phyloP scores from a whole-genome alignment of 75 land plant genomes.

The Azolla pinnata region DNA sequence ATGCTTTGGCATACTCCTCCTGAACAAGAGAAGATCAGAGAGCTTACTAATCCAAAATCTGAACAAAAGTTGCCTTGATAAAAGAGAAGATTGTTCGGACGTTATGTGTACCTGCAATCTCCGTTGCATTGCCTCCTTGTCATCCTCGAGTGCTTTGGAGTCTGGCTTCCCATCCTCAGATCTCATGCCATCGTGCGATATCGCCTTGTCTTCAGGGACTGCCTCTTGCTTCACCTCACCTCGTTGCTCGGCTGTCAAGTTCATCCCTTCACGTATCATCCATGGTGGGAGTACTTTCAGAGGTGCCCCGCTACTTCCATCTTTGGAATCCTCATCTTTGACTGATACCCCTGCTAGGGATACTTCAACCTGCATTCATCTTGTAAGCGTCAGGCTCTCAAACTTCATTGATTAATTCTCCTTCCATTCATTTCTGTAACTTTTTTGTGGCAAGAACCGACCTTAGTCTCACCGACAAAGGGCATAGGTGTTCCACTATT shows the following conservation, averaged over 20 bases:
- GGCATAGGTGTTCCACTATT: constrained; percentile 79
- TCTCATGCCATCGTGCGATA: too few relatives aligned
- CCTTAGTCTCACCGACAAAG: constrained; percentile 81
- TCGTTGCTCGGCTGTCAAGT: constrained; percentile 60
- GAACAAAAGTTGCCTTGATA: too few relatives aligned
- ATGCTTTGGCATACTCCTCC: too few relatives aligned
- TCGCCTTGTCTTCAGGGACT: constrained; percentile 33
- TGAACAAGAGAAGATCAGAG: too few relatives aligned
- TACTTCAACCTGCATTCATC: constrained; percentile 67
- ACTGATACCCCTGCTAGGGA: constrained; percentile 53
- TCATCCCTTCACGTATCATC: constrained; percentile 91
- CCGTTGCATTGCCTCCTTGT: too few relatives aligned
- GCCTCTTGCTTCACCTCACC: constrained; percentile 61
- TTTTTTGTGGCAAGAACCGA: not conserved
- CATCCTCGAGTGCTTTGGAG: too few relatives aligned
- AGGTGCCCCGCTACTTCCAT: constrained; percentile 25
- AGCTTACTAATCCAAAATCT: too few relatives aligned
- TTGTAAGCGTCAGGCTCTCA: not conserved
- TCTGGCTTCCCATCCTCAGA: too few relatives aligned
- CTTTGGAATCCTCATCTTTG: constrained; percentile 47
- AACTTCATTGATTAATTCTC: too few relatives aligned
- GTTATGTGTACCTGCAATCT: too few relatives aligned
- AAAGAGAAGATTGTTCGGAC: too few relatives aligned
- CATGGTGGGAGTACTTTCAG: constrained; percentile 84
- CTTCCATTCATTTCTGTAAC: not conserved